A percentile compares a stretch with the other conserved stretches of the same genome.
Conservation (phyloP, 2,329 filamentous ascomycete species). For the Fusarium neocosmosporiellum region DNA sequence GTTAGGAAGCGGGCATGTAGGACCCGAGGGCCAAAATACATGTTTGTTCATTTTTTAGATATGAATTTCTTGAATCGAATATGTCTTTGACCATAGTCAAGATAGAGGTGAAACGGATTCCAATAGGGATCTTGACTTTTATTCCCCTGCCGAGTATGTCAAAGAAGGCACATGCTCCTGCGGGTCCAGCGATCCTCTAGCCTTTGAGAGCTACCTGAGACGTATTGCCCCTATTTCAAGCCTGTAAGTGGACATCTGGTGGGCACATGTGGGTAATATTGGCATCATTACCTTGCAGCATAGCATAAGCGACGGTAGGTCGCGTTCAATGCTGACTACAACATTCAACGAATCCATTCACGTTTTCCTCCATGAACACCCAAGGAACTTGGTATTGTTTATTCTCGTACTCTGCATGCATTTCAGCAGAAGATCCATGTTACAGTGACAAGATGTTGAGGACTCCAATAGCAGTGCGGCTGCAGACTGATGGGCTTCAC, state of each 20-base stretch:
- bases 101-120: not conserved
- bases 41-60: no score
- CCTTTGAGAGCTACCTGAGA: not conserved
- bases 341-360: not conserved
- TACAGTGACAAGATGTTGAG: not conserved
- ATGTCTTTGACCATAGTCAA: no score
- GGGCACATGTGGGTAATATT: not conserved
- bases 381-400: not conserved
- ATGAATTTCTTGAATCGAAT: no score
- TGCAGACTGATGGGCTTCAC: not conserved
- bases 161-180: not conserved
- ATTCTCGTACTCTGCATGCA: not conserved
- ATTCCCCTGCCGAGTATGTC: not conserved
- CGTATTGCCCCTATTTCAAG: no score
- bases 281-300: not conserved
- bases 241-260: not conserved
- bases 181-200: not conserved
- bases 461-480: not conserved
- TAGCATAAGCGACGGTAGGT: not conserved
- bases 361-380: not conserved
- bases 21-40: not conserved
- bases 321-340: not conserved
- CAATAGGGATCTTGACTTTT: not conserved
- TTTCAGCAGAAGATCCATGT: not conserved
- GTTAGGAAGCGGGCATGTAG: not conserved